A percentile compares a stretch with the other conserved stretches of the same genome.
Evolutionary conservation across 1,139 yeast genomes (phyloP).

Genomic region (Kodamaea derodonti): DNA sequence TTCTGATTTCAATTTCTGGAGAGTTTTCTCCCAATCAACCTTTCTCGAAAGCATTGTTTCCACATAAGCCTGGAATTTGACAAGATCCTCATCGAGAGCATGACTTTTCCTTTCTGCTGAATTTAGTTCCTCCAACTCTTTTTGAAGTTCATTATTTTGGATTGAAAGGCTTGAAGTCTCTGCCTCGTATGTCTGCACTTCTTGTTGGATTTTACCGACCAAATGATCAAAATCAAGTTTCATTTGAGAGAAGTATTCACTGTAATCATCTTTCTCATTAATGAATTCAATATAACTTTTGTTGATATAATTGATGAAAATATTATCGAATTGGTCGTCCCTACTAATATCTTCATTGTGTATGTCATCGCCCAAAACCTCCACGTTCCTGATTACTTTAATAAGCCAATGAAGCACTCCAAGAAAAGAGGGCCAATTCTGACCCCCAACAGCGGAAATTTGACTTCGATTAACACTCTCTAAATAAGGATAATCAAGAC

Average conservation of each 20-base stretch:
- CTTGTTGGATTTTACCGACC: slow-evolving; percentile 32
- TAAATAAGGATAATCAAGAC: slow-evolving; percentile 72
- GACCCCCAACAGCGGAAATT: slow-evolving; percentile 89
- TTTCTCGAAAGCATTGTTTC: slow-evolving; percentile 64
- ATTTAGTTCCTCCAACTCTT: slow-evolving; percentile 29
- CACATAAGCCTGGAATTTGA: slow-evolving; percentile 67
- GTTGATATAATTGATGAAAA: slow-evolving; percentile 63
- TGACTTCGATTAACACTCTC: slow-evolving; percentile 80
- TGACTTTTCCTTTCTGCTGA: slow-evolving; percentile 52
- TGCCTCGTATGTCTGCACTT: slow-evolving; percentile 37
- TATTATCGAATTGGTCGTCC: slow-evolving; percentile 48
- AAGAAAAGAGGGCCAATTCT: slow-evolving; percentile 79
- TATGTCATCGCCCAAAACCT: slow-evolving; percentile 28
- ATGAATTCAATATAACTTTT: slow-evolving; percentile 68
- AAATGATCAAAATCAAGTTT: slow-evolving; percentile 45
- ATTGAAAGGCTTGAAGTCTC: slow-evolving; percentile 41
- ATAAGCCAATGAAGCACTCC: slow-evolving; percentile 83
- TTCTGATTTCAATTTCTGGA: slow-evolving; percentile 55
- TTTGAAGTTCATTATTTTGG: slow-evolving; percentile 22
- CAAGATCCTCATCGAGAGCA: slow-evolving; percentile 69
- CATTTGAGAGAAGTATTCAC: slow-evolving; percentile 53
- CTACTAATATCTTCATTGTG: slow-evolving; percentile 18
- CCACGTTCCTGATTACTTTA: slow-evolving; percentile 30
- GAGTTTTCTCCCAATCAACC: slow-evolving; percentile 57
- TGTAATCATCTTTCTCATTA: slow-evolving; percentile 59